These are phyloP conservation scores for Raphanus hybrid DNA, from an alignment of 441 rosid genomes.

Conservation along the genomic window DNA sequence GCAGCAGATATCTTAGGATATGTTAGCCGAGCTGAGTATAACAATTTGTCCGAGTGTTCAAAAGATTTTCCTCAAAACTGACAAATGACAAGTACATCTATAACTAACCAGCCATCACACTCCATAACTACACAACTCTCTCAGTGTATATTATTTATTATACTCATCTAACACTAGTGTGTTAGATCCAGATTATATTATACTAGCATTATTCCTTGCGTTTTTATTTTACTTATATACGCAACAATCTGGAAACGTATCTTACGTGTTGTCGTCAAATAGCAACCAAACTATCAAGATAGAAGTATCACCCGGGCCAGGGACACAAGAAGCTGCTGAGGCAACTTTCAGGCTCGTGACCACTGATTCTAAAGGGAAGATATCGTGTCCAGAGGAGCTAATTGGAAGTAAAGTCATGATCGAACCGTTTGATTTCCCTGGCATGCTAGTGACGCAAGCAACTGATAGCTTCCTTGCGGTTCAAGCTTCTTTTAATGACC, in stretches of 20 bases:
- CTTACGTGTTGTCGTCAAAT: conserved; percentile 62
- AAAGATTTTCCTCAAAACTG: too few relatives aligned
- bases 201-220: too few relatives aligned
- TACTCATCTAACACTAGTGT: too few relatives aligned
- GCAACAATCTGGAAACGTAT: conserved; percentile 54
- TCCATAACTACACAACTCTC: too few relatives aligned
- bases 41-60: too few relatives aligned
- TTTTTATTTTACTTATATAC: too few relatives aligned
- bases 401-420: conserved; percentile 66
- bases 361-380: conserved; percentile 28
- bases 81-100: too few relatives aligned
- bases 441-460: conserved; percentile 63
- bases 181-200: too few relatives aligned
- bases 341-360: conserved; percentile 77
- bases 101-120: too few relatives aligned
- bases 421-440: conserved; percentile 83
- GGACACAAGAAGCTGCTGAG: conserved; percentile 61
- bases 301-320: conserved; percentile 56
- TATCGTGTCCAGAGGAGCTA: conserved; percentile 33
- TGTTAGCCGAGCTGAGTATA: too few relatives aligned
- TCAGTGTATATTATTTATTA: too few relatives aligned
- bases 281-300: conserved; percentile 66
- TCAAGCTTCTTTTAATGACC: conserved; percentile 31
- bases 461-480: conserved; percentile 45
- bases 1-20: too few relatives aligned